phyloP scores from a whole-genome alignment of 139 green algal species.

The Astrephomene gubernaculifera region DNA sequence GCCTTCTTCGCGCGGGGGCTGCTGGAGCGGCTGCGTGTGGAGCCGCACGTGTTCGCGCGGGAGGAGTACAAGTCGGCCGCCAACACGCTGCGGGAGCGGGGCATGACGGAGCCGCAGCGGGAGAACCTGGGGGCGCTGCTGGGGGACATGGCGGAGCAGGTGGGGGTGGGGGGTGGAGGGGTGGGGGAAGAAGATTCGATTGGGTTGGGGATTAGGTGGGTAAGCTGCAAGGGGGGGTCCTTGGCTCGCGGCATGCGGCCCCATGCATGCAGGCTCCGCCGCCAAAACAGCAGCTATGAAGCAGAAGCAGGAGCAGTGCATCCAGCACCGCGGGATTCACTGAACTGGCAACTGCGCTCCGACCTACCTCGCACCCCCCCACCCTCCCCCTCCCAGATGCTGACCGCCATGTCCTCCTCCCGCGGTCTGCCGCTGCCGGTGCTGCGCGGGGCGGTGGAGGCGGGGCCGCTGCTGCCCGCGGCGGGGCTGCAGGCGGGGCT shows the following conservation, averaged over 20 bases:
- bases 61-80: conserved; percentile 74
- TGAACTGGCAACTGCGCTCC: too few relatives aligned
- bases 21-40: conserved; percentile 58
- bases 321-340: too few relatives aligned
- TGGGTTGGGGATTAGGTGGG: too few relatives aligned
- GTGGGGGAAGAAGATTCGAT: too few relatives aligned
- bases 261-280: too few relatives aligned
- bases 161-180: background rate
- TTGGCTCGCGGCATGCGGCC: too few relatives aligned
- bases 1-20: conserved; percentile 60
- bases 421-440: background rate
- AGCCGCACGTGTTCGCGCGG: conserved; percentile 58
- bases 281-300: too few relatives aligned
- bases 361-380: background rate
- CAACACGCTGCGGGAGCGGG: conserved; percentile 44
- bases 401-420: background rate
- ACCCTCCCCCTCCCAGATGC: conserved; percentile 7
- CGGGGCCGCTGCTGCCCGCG: conserved; percentile 49
- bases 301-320: too few relatives aligned
- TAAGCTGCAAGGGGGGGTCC: too few relatives aligned
- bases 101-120: conserved; percentile 42
- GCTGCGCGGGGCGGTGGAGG: conserved; percentile 44
- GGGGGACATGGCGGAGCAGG: conserved; percentile 42
- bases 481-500: conserved; percentile 42
- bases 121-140: conserved; percentile 52